phyloP scores from a whole-genome alignment of 2,329 filamentous ascomycete genomes.

The Fusarium sp. region DNA sequence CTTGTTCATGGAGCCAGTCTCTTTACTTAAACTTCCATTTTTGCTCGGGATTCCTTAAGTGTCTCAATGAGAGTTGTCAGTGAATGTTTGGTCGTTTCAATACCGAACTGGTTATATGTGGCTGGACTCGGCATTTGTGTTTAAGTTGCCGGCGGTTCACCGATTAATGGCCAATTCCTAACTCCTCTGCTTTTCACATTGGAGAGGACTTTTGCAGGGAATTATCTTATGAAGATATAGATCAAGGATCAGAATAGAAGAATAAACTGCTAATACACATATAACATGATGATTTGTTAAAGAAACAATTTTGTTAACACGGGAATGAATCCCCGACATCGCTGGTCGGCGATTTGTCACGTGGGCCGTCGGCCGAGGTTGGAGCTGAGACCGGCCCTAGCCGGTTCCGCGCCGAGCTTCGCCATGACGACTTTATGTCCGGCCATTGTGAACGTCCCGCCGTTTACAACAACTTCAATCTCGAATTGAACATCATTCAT shows the following conservation, averaged over 20 bases:
- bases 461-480: slow-evolving; percentile 40
- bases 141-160: slow-evolving; percentile 29
- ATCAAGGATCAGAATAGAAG: not conserved
- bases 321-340: slow-evolving; percentile 32
- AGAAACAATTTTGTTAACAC: not conserved
- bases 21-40: slow-evolving; percentile 20
- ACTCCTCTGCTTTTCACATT: not conserved
- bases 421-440: slow-evolving; percentile 44
- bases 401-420: slow-evolving; percentile 53
- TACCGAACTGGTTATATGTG: slow-evolving; percentile 26
- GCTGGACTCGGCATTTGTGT: slow-evolving; percentile 36
- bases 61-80: slow-evolving; percentile 22
- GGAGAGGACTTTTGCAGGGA: not conserved
- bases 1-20: slow-evolving; percentile 39
- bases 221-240: not conserved
- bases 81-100: slow-evolving; percentile 1
- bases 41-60: slow-evolving; percentile 20
- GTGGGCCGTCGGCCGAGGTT: slow-evolving; percentile 58
- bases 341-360: slow-evolving; percentile 49
- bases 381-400: slow-evolving; percentile 60
- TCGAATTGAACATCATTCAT: slow-evolving; percentile 48
- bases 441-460: slow-evolving; percentile 38
- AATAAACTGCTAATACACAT: no score
- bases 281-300: not conserved
- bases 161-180: slow-evolving; percentile 1